Conservation (phyloP, 176 grass and related monocot species). For the Rhynchospora pubera region DNA sequence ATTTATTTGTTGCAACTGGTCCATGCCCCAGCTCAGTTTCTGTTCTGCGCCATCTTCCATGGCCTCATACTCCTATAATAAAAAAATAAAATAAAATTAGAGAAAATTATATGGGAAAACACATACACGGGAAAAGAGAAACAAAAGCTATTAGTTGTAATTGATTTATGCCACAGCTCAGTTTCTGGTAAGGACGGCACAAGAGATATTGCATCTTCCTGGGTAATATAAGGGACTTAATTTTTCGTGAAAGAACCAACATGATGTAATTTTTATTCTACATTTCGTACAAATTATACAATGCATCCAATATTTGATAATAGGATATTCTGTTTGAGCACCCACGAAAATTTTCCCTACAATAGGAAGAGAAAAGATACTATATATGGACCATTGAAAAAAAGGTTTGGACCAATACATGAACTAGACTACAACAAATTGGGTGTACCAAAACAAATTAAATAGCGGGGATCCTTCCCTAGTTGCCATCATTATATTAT, state of each 20-base stretch:
- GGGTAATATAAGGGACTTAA: not conserved
- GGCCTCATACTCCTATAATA: conserved; percentile 12
- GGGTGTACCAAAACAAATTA: conserved; percentile 1
- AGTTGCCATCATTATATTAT: conserved; percentile 2
- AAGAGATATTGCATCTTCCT: not conserved
- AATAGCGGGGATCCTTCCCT: conserved; percentile 1
- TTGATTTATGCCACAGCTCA: no score
- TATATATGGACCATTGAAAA: not conserved
- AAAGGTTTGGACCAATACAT: not conserved
- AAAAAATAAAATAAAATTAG: not conserved
- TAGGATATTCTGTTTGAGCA: not conserved
- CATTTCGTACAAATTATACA: not conserved
- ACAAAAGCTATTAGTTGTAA: not conserved
- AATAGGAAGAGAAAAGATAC: not conserved
- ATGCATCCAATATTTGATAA: not conserved
- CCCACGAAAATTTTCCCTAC: not conserved
- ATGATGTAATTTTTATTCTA: not conserved
- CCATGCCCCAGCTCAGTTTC: conserved; percentile 21
- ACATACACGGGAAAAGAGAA: not conserved
- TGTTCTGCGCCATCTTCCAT: conserved; percentile 17
- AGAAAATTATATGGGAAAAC: not conserved
- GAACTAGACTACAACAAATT: conserved; percentile 4
- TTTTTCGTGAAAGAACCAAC: not conserved
- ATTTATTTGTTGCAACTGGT: conserved; percentile 15
- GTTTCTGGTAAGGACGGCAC: not conserved